Evolutionary conservation across 768 basidiomycete species (phyloP).

Genomic region (Pulveroboletus sp.): DNA sequence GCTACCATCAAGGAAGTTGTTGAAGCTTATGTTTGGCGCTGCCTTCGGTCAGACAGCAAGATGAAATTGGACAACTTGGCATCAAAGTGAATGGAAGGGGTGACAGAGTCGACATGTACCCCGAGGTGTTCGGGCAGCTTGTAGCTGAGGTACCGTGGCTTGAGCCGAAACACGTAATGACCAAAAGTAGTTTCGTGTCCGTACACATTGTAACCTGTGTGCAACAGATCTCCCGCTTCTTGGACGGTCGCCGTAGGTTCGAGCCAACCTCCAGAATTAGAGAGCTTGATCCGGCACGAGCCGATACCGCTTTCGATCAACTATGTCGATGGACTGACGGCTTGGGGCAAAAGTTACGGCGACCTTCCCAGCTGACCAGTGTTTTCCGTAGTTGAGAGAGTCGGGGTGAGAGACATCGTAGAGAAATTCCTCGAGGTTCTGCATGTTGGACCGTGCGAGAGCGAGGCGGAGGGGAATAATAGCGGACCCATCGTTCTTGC

Average conservation of each 20-base stretch:
- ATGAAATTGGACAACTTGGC: constrained; percentile 14
- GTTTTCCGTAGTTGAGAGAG: constrained; percentile 44
- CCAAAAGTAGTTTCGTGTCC: constrained; percentile 32
- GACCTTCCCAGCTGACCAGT: constrained; percentile 41
- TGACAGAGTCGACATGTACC: constrained; percentile 42
- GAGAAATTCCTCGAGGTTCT: constrained; percentile 39
- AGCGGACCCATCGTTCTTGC: constrained; percentile 30
- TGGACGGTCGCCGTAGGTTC: constrained; percentile 36
- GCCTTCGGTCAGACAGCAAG: constrained; percentile 5
- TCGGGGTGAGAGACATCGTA: constrained; percentile 42
- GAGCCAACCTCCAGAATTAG: constrained; percentile 38
- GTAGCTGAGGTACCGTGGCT: constrained; percentile 21
- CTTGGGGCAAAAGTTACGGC: constrained; percentile 43
- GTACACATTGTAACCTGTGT: constrained; percentile 42
- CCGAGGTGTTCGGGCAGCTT: constrained; percentile 38
- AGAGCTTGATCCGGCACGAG: constrained; percentile 31
- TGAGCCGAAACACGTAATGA: background rate
- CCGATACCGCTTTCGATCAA: constrained; percentile 36
- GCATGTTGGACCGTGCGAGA: constrained; percentile 40
- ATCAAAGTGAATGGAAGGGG: constrained; percentile 44
- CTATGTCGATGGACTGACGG: constrained; percentile 38
- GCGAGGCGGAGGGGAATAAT: constrained; percentile 46
- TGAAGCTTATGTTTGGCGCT: constrained; percentile 43
- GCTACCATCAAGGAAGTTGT: constrained; percentile 41
- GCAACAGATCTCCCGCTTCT: constrained; percentile 44